Evolutionary conservation across 371 early-diverging fungal genomes (phyloP).

Genomic region (Rhizopus arrhizus): DNA sequence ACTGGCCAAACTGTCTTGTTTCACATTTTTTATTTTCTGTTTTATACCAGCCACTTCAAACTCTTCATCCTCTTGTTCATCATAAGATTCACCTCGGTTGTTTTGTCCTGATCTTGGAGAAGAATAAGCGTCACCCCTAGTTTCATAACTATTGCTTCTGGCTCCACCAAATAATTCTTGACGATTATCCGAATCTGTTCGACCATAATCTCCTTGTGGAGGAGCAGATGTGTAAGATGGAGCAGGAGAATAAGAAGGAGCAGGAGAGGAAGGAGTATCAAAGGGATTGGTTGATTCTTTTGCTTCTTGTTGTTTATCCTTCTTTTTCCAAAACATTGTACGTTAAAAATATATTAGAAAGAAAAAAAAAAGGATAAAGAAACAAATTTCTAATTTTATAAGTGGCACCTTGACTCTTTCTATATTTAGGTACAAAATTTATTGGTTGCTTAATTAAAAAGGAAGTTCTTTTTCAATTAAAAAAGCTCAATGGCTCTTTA

Average conservation of each 20-base stretch:
- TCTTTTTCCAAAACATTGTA: slow-evolving; percentile 36
- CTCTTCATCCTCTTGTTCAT: slow-evolving; percentile 60
- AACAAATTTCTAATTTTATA: neutral
- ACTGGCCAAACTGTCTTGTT: slow-evolving; percentile 72
- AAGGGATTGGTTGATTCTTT: slow-evolving; percentile 31
- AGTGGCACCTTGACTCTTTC: too few relatives aligned
- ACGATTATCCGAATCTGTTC: neutral
- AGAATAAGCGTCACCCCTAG: slow-evolving; percentile 9
- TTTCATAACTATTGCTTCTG: neutral
- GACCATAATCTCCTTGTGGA: slow-evolving; percentile 10
- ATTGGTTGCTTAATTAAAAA: too few relatives aligned
- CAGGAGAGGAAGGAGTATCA: slow-evolving; percentile 25
- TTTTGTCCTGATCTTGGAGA: slow-evolving; percentile 14
- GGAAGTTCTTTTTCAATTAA: too few relatives aligned
- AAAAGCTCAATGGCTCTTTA: too few relatives aligned
- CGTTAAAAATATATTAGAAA: slow-evolving; percentile 3
- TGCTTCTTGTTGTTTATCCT: slow-evolving; percentile 22
- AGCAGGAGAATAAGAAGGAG: slow-evolving; percentile 27
- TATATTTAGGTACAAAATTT: too few relatives aligned
- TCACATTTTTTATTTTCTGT: slow-evolving; percentile 66
- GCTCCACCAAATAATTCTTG: slow-evolving; percentile 1
- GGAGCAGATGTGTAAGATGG: slow-evolving; percentile 29
- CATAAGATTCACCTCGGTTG: neutral
- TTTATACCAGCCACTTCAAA: slow-evolving; percentile 64
- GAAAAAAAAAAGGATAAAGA: slow-evolving; percentile 18